phyloP scores from a whole-genome alignment of 164 flowering plant species.

The Aristolochia contorta region DNA sequence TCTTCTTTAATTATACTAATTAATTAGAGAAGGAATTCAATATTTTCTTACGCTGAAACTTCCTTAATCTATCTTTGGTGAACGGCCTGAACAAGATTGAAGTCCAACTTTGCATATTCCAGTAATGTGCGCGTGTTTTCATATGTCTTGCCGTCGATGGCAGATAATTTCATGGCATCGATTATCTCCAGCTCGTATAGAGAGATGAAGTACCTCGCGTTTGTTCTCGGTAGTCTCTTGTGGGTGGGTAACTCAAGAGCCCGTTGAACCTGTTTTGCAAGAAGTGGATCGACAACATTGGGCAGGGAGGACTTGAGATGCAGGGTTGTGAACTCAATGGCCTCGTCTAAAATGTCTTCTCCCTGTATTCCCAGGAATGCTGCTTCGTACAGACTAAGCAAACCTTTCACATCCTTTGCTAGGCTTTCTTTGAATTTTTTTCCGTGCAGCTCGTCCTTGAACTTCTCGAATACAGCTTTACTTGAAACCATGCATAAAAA shows the following conservation, averaged over 20 bases:
- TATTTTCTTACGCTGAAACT: background rate
- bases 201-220: slow-evolving; percentile 11
- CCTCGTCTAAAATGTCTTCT: slow-evolving; percentile 20
- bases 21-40: too few relatives aligned
- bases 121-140: background rate
- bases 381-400: slow-evolving; percentile 18
- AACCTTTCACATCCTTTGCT: background rate
- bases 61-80: slow-evolving; percentile 6
- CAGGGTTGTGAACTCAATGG: slow-evolving; percentile 7
- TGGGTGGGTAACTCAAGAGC: slow-evolving; percentile 14
- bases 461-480: slow-evolving; percentile 6
- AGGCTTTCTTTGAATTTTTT: slow-evolving; percentile 2
- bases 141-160: background rate
- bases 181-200: background rate
- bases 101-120: slow-evolving; percentile 18
- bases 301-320: slow-evolving; percentile 6
- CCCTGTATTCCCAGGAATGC: slow-evolving; percentile 13
- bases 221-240: slow-evolving; percentile 9
- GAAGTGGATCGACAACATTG: background rate
- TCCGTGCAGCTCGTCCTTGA: background rate
- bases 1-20: background rate
- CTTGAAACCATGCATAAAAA: too few relatives aligned
- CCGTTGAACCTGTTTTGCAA: slow-evolving; percentile 2
- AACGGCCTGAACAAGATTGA: slow-evolving; percentile 5
- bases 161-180: too few relatives aligned